These are phyloP conservation scores for Capsella bursapastoris DNA, from an alignment of 345 rosid genomes.

Conservation along the genomic window DNA sequence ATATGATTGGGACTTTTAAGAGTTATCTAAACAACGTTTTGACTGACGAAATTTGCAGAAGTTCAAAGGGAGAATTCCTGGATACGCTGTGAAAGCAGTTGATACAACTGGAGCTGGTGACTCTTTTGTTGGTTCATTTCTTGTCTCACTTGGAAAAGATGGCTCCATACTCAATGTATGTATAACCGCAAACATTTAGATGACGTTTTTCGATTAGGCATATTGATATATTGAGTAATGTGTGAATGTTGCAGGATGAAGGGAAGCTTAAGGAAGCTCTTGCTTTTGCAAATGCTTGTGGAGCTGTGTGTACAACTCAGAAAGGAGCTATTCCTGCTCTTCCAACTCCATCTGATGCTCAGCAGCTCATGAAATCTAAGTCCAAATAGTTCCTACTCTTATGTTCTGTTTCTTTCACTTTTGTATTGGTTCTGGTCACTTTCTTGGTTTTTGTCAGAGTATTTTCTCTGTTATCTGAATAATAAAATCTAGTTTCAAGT, in stretches of 20 bases:
- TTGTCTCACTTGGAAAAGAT: conserved; percentile 52
- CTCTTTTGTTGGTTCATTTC: conserved; percentile 64
- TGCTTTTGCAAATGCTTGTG: conserved; percentile 65
- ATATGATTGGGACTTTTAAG: neutral
- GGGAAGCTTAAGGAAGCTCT: conserved; percentile 57
- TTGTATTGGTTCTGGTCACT: neutral
- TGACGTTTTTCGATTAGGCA: neutral
- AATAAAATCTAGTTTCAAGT: neutral
- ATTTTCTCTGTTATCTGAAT: conserved; percentile 23
- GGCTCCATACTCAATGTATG: conserved; percentile 27
- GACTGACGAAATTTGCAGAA: conserved; percentile 26
- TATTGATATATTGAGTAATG: neutral
- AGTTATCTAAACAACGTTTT: neutral
- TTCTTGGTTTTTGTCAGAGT: neutral
- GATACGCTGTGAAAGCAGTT: conserved; percentile 57
- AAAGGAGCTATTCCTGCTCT: conserved; percentile 75
- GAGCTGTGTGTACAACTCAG: conserved; percentile 67
- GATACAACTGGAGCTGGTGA: conserved; percentile 83
- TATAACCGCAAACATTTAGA: neutral
- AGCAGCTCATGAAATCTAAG: conserved; percentile 48
- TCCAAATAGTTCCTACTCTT: conserved; percentile 10
- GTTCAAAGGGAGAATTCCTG: conserved; percentile 56
- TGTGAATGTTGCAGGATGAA: conserved; percentile 51
- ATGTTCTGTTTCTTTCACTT: neutral
- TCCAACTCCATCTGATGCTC: conserved; percentile 55